Conservation (phyloP, 2,329 filamentous ascomycete species). For the Fusarium austroafricanum region DNA sequence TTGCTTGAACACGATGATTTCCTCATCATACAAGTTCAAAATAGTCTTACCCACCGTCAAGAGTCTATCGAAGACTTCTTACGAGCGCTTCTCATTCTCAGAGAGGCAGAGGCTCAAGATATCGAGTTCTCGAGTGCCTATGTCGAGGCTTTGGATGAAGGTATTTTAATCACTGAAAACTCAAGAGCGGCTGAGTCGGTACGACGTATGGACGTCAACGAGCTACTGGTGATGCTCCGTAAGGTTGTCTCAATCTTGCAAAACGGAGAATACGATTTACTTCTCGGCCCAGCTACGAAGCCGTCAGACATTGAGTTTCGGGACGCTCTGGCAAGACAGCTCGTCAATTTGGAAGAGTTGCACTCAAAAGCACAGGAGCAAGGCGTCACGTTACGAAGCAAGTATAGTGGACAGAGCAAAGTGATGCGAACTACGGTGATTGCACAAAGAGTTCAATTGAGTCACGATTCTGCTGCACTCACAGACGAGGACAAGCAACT, state of each 20-base stretch:
- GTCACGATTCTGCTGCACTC: constrained; percentile 77
- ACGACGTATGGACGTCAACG: constrained; percentile 63
- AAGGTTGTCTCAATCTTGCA: constrained; percentile 46
- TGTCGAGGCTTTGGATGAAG: constrained; percentile 68
- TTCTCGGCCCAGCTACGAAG: constrained; percentile 49
- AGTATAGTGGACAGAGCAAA: constrained; percentile 77
- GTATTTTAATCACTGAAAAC: constrained; percentile 63
- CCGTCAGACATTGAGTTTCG: constrained; percentile 50
- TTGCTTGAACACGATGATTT: constrained; percentile 71
- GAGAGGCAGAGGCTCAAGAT: constrained; percentile 52
- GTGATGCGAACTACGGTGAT: constrained; percentile 81
- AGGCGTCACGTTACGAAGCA: constrained; percentile 72
- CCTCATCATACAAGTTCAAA: constrained; percentile 60
- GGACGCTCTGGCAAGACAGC: constrained; percentile 54
- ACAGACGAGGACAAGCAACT: constrained; percentile 78
- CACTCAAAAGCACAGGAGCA: constrained; percentile 57
- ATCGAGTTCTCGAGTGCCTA: constrained; percentile 68
- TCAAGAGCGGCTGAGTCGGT: constrained; percentile 68
- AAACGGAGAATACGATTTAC: constrained; percentile 54
- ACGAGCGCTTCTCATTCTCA: constrained; percentile 61
- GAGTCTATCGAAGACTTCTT: constrained; percentile 58
- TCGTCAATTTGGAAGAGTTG: constrained; percentile 61
- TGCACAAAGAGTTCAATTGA: constrained; percentile 83
- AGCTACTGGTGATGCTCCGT: constrained; percentile 45
- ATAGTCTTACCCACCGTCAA: constrained; percentile 49